phyloP scores from a whole-genome alignment of 495 filamentous ascomycete genomes.

The Pseudomonodictys pantanalensis region DNA sequence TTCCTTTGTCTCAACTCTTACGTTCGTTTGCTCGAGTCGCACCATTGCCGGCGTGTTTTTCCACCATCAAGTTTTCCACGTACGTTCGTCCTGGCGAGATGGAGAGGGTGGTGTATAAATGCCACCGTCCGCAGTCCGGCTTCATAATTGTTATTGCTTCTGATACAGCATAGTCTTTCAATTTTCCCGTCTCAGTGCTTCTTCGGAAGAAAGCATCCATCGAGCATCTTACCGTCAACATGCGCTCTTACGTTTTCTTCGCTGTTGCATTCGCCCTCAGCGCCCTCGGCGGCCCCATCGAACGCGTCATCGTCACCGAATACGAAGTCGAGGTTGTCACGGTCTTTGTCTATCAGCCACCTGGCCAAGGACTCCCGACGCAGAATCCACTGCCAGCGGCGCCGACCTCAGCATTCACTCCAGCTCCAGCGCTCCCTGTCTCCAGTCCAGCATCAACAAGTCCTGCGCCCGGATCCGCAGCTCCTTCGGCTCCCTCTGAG shows the following conservation, averaged over 20 bases:
- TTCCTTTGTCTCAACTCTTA: no score
- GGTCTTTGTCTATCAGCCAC: constrained; percentile 11
- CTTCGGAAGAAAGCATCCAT: no score
- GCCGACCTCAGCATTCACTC: no score
- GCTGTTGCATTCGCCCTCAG: constrained; percentile 61
- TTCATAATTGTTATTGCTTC: not conserved
- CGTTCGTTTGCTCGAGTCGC: no score
- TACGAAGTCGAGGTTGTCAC: constrained; percentile 63
- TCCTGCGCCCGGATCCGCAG: constrained; percentile 16
- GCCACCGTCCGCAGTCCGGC: not conserved
- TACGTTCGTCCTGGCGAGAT: no score
- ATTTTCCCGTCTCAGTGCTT: not conserved
- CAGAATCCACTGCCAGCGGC: no score
- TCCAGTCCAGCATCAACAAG: not conserved
- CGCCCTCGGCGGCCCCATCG: constrained; percentile 57
- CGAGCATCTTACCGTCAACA: constrained; percentile 43
- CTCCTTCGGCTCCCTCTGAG: constrained; percentile 6
- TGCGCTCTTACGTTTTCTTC: constrained; percentile 67
- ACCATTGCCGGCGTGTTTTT: no score
- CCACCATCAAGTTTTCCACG: no score
- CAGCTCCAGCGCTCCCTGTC: not conserved
- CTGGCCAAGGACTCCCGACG: constrained; percentile 31
- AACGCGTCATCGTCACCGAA: constrained; percentile 53
- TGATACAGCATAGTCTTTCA: not conserved
- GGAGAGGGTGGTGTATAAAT: not conserved